Evolutionary conservation across 371 early-diverging fungal genomes (phyloP).

Genomic region (Mucor saturninus): DNA sequence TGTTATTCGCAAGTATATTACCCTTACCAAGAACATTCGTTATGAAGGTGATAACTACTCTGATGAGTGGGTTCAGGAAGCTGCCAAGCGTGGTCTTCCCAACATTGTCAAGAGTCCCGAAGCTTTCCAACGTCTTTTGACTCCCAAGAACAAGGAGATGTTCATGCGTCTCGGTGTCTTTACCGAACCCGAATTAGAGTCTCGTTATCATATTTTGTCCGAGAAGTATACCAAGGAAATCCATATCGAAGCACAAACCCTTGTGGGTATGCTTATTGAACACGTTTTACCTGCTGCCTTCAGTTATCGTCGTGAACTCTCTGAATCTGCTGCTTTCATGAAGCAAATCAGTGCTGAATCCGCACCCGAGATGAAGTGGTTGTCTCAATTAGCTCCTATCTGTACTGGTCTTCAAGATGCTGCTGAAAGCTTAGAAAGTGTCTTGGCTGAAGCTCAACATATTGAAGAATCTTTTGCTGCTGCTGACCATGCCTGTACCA

Average conservation of each 20-base stretch:
- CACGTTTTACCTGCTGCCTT: constrained; percentile 89
- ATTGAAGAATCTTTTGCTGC: constrained; percentile 66
- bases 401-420: constrained; percentile 61
- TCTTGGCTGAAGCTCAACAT: constrained; percentile 58
- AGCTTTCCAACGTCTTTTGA: constrained; percentile 83
- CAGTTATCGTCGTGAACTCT: constrained; percentile 84
- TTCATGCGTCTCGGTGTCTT: constrained; percentile 83
- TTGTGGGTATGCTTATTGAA: constrained; percentile 77
- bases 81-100: constrained; percentile 88
- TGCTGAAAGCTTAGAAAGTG: constrained; percentile 55
- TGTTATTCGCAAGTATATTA: constrained; percentile 87
- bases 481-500: constrained; percentile 63
- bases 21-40: constrained; percentile 82
- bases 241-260: constrained; percentile 91
- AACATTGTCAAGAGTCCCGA: constrained; percentile 89
- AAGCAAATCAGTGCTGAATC: constrained; percentile 61
- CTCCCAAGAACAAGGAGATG: constrained; percentile 73
- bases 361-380: constrained; percentile 70
- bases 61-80: constrained; percentile 79
- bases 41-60: constrained; percentile 98
- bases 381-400: constrained; percentile 69
- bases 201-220: constrained; percentile 91
- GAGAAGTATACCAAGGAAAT: constrained; percentile 97
- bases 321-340: constrained; percentile 73
- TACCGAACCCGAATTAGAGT: constrained; percentile 82